Evolutionary conservation across 2,329 filamentous ascomycete species (phyloP).

Genomic region (Claviceps spartinae): DNA sequence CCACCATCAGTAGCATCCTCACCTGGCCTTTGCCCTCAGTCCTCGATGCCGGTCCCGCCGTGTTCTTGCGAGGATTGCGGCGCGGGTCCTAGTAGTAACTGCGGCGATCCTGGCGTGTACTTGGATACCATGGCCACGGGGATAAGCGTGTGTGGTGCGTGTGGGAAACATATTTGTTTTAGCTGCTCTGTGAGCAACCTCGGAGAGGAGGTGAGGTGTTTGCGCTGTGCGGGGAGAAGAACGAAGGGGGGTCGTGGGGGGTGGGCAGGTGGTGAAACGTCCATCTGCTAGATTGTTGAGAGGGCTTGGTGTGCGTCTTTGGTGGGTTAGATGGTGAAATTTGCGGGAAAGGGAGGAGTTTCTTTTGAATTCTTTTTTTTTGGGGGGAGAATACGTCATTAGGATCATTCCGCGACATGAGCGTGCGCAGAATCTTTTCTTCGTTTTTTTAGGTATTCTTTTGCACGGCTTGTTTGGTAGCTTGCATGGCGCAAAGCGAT

Average conservation of each 20-base stretch:
- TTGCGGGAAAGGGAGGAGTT: too few species aligned
- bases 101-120: constrained; percentile 22
- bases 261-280: constrained; percentile 10
- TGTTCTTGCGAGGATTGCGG: constrained; percentile 43
- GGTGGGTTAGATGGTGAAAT: not conserved
- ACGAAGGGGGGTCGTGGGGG: constrained; percentile 6
- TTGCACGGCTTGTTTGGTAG: too few species aligned
- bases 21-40: not conserved
- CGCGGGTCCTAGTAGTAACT: constrained; percentile 11
- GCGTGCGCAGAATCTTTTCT: too few species aligned
- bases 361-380: too few species aligned
- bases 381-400: too few species aligned
- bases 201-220: constrained; percentile 37
- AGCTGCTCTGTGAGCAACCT: constrained; percentile 46
- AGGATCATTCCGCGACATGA: too few species aligned
- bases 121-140: constrained; percentile 18
- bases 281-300: constrained; percentile 10
- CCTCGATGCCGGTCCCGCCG: constrained; percentile 8
- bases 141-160: constrained; percentile 31
- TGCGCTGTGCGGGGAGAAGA: constrained; percentile 34
- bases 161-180: constrained; percentile 43
- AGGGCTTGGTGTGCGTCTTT: not conserved
- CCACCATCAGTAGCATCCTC: not conserved
- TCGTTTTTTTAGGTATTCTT: too few species aligned
- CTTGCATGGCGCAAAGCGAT: too few species aligned